Percentiles rank a stretch among this genome's conserved stretches.
Conservation (phyloP, 1,139 yeast genomes). For the Blastobotrys illinoisensis region DNA sequence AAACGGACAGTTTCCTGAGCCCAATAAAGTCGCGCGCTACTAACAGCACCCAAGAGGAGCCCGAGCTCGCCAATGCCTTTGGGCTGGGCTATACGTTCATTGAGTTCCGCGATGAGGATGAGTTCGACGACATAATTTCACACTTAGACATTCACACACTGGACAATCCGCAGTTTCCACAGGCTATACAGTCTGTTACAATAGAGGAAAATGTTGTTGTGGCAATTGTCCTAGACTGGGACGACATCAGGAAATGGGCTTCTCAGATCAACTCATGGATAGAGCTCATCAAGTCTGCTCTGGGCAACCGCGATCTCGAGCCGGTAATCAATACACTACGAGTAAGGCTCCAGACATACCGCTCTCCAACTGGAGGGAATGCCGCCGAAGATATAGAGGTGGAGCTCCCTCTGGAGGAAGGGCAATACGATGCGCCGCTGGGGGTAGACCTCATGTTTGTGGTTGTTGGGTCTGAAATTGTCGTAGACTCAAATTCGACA, state of each 20-base stretch:
- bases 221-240: constrained; percentile 24
- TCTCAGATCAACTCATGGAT: constrained; percentile 22
- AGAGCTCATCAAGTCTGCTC: constrained; percentile 12
- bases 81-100: constrained; percentile 36
- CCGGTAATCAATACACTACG: constrained; percentile 13
- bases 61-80: constrained; percentile 26
- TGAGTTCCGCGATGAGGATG: constrained; percentile 31
- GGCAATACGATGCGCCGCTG: constrained; percentile 31
- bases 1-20: neutral
- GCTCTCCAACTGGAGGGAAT: constrained; percentile 11
- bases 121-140: constrained; percentile 28
- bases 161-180: constrained; percentile 9
- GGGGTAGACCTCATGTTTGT: constrained; percentile 30
- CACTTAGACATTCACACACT: constrained; percentile 33
- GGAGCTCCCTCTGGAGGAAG: constrained; percentile 30
- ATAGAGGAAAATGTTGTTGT: constrained; percentile 13
- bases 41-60: constrained; percentile 13
- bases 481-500: constrained; percentile 1
- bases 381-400: constrained; percentile 9
- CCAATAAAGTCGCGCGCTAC: neutral
- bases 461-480: constrained; percentile 23
- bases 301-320: constrained; percentile 11
- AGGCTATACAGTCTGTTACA: neutral
- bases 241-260: constrained; percentile 20
- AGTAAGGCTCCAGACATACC: constrained; percentile 20